Evolutionary conservation across 176 grass and related monocot species (phyloP).

Genomic region (Dendrocalamus sinicus): DNA sequence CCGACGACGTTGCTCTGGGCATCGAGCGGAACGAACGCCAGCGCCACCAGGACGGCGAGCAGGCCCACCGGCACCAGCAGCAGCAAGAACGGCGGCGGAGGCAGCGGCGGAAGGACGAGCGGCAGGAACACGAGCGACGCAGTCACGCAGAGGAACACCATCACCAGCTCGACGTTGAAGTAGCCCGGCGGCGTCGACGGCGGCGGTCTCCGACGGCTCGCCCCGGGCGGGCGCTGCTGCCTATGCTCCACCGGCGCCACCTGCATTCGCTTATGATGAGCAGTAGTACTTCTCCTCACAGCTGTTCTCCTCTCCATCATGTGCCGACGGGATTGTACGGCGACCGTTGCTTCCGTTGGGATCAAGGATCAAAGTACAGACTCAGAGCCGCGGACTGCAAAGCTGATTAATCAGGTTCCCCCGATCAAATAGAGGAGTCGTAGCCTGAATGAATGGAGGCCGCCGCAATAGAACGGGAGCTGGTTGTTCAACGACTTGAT

Average conservation of each 20-base stretch:
- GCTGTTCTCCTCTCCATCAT: constrained; percentile 5
- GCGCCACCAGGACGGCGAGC: constrained; percentile 57
- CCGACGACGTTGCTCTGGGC: constrained; percentile 41
- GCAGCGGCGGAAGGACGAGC: constrained; percentile 60
- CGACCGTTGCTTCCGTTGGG: background rate
- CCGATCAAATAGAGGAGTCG: background rate
- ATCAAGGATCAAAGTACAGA: constrained; percentile 10
- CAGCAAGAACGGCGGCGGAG: constrained; percentile 61
- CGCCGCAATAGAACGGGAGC: background rate
- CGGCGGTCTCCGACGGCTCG: background rate
- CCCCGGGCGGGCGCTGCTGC: background rate
- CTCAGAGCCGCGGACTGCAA: background rate
- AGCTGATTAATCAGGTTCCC: background rate
- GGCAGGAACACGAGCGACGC: constrained; percentile 64
- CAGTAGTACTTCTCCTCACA: background rate
- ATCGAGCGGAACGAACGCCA: constrained; percentile 64
- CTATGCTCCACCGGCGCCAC: background rate
- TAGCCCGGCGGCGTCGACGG: constrained; percentile 31
- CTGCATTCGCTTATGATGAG: background rate
- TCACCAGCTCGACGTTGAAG: constrained; percentile 49
- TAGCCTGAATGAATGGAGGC: background rate
- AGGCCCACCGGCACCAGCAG: constrained; percentile 60
- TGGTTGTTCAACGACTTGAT: background rate
- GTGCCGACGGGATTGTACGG: background rate
- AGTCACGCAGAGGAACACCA: constrained; percentile 44